Base-by-base conservation (phyloP, 768 basidiomycete species). In the Boletales sp. region DNA sequence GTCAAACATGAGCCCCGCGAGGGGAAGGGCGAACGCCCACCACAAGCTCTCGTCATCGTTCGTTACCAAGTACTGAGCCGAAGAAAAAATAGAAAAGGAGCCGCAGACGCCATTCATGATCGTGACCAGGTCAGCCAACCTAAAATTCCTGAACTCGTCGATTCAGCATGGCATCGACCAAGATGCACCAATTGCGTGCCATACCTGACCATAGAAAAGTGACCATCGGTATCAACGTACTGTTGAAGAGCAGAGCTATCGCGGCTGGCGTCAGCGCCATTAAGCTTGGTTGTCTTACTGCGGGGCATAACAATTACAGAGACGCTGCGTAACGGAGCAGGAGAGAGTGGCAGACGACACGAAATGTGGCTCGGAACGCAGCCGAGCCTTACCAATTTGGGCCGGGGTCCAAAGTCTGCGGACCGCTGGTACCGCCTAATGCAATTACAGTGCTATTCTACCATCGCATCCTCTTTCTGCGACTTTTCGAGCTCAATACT, bases 81-180 rank as follows among this genome's bases (percentile, higher is more conserved):
- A 94, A 34, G 86, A 90, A 70, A 98, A 94, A 65, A 99, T 81
- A 24, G 94, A 97, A 60, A 95, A 86, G 15, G 90, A 89, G 50
- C 97, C 97, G 72, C 97, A 99, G 69, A 98, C 87, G 40, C 97
- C 97, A 66, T 99, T 99, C 87, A 94, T 94, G 56, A 99, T 93
- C 32, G 97, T 99, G 60, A 99, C 93, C 45, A 97, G 79, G 74
- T 99, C 97, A 57, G 97, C 97, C 24, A 98, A 81, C 46, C 94
- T 90, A 67, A 99, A 99, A 70, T 97, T 98, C 60, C 97, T 97
- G 60, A 39, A 53, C 48, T 45, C 36, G 37, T 40, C 36, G 35
- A 47, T 52, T 56, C 45, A 59, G 55, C 44, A 54, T 43, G 45
- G 54, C 24, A 68, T 51, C 45, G 47, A 40, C 44, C 47, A 29